Evolutionary conservation across 352 stramenopile genomes (phyloP).

Genomic region (Globisporangium iwayamae): DNA sequence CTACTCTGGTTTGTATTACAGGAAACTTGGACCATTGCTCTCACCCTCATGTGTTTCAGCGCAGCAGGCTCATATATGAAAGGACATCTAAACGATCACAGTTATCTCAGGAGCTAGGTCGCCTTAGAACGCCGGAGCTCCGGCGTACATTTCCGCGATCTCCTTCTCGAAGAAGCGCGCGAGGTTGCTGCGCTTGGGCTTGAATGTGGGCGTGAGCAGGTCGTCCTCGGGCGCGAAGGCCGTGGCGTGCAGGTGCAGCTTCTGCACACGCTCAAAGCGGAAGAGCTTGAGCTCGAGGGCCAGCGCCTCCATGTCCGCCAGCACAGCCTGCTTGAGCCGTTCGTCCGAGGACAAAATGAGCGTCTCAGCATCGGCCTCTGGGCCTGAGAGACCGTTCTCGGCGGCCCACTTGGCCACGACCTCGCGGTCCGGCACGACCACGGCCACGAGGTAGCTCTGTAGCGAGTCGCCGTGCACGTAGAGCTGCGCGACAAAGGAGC

Average conservation of each 20-base stretch:
- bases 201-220: conserved; percentile 94
- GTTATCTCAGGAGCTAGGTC: background rate
- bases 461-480: background rate
- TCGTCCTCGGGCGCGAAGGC: conserved; percentile 89
- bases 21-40: background rate
- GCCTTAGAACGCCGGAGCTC: conserved; percentile 2
- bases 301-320: conserved; percentile 34
- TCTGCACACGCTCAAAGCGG: conserved; percentile 91
- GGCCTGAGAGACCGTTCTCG: conserved; percentile 18
- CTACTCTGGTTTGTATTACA: background rate
- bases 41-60: background rate
- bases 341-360: conserved; percentile 17
- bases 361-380: background rate
- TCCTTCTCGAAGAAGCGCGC: conserved; percentile 44
- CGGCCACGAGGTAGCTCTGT: background rate
- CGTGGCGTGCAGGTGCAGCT: conserved; percentile 84
- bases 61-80: background rate
- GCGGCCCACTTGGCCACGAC: background rate
- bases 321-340: conserved; percentile 25
- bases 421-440: background rate
- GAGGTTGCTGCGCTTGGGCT: conserved; percentile 89
- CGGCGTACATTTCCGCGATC: conserved; percentile 53
- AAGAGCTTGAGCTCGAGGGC: conserved; percentile 63
- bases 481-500: background rate
- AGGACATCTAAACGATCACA: background rate